A percentile compares a stretch with the other conserved stretches of the same genome.
phyloP scores from a whole-genome alignment of 2,329 filamentous ascomycete genomes.

The Venturia pyrina region DNA sequence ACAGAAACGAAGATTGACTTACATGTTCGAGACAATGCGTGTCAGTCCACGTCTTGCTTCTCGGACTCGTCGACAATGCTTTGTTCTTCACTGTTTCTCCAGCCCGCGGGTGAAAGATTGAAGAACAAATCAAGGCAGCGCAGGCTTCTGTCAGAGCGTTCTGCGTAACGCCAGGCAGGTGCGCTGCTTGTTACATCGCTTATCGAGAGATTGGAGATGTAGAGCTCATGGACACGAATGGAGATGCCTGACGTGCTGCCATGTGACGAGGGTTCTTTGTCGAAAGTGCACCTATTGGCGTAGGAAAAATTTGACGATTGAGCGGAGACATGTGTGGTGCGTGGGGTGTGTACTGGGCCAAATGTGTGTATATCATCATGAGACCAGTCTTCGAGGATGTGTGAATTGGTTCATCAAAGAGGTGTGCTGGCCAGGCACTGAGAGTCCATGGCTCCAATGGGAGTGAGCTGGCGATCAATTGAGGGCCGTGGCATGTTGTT shows the following conservation, averaged over 20 bases:
- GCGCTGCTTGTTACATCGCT: too few species aligned
- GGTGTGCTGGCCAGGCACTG: not conserved
- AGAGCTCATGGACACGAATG: not conserved
- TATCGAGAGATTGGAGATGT: too few species aligned
- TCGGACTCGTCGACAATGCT: too few species aligned
- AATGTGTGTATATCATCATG: not conserved
- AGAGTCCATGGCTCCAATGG: not conserved
- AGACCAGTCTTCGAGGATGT: not conserved
- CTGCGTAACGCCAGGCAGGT: too few species aligned
- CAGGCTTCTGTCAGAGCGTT: too few species aligned
- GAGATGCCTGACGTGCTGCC: not conserved
- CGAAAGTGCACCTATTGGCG: not conserved
- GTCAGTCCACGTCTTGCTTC: too few species aligned
- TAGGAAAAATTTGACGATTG: not conserved
- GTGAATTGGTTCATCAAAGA: not conserved
- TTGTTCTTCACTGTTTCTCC: too few species aligned
- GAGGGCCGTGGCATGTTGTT: not conserved
- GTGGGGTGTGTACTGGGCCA: not conserved
- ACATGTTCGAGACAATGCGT: too few species aligned
- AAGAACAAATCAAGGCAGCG: too few species aligned
- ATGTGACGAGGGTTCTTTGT: not conserved
- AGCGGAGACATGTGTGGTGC: not conserved
- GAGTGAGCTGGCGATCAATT: not conserved
- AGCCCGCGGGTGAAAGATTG: too few species aligned
- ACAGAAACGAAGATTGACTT: too few species aligned